Evolutionary conservation across 129 eudicot species (phyloP).

Genomic region (Pseudognaphalium luteoalbum): DNA sequence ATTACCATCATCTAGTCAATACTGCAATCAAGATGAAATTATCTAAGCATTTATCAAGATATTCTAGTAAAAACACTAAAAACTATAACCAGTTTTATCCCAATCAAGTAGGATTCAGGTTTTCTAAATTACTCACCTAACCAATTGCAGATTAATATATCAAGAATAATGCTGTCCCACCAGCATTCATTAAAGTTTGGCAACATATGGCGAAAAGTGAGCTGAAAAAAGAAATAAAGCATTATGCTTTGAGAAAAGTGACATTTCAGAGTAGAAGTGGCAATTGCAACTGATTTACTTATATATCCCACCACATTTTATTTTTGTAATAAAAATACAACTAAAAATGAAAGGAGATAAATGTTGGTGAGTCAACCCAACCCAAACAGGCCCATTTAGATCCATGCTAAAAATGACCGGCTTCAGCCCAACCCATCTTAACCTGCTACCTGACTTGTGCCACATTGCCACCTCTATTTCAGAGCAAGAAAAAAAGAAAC

Average conservation of each 20-base stretch:
- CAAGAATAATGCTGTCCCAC: constrained; percentile 99
- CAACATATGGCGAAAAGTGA: constrained; percentile 96
- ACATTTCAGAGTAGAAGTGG: constrained; percentile 7
- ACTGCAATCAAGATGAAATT: not conserved
- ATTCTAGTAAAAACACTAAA: not conserved
- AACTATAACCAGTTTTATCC: not conserved
- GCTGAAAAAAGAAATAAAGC: constrained; percentile 44
- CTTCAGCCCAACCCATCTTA: not conserved
- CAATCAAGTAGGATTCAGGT: constrained; percentile 1
- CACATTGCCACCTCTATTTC: not conserved
- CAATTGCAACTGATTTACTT: not conserved
- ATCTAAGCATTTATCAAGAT: constrained; percentile 1
- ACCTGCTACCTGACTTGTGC: no score
- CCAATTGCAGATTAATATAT: constrained; percentile 95
- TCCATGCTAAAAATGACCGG: not conserved
- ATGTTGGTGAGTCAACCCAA: not conserved
- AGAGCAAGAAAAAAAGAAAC: constrained; percentile 9
- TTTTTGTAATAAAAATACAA: not conserved
- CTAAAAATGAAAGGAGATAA: not conserved
- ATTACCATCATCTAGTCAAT: not conserved
- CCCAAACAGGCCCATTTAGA: not conserved
- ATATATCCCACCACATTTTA: not conserved
- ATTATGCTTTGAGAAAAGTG: not conserved
- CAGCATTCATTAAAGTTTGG: constrained; percentile 98
- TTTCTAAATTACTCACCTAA: constrained; percentile 55